Conservation (phyloP, 352 stramenopile species). For the Phytophthora meadii region DNA sequence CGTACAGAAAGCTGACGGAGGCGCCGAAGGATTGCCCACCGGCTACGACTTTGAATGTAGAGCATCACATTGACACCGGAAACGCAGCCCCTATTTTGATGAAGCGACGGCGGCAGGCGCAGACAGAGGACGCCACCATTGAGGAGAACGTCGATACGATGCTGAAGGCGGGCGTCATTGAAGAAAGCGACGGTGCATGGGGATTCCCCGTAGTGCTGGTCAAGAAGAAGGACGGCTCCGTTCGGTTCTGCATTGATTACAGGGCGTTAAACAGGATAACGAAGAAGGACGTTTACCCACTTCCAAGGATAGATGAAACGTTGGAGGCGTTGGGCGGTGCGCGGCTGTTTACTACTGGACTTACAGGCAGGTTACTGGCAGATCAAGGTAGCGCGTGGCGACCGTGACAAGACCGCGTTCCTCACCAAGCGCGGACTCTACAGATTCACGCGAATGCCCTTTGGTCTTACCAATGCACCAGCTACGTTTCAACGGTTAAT, state of each 20-base stretch:
- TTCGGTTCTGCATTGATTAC: slow-evolving; percentile 7
- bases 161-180: not conserved
- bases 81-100: not conserved
- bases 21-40: too few species aligned
- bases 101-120: not conserved
- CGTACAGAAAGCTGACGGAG: too few species aligned
- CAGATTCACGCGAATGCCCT: not conserved
- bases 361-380: slow-evolving; percentile 3
- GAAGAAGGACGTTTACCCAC: slow-evolving; percentile 8
- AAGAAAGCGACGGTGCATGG: slow-evolving; percentile 2
- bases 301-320: slow-evolving; percentile 10
- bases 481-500: not conserved
- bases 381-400: not conserved
- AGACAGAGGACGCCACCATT: not conserved
- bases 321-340: not conserved
- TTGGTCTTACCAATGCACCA: slow-evolving; percentile 3
- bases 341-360: slow-evolving; percentile 1
- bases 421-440: not conserved
- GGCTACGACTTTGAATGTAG: too few species aligned
- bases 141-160: not conserved
- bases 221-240: slow-evolving; percentile 3
- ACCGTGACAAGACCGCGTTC: slow-evolving; percentile 1
- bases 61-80: too few species aligned
- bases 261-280: not conserved
- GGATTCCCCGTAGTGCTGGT: slow-evolving; percentile 4